A percentile compares a stretch with the other conserved stretches of the same genome.
Evolutionary conservation across 2,329 filamentous ascomycete genomes (phyloP).

Genomic region (Lachnellula suecica): DNA sequence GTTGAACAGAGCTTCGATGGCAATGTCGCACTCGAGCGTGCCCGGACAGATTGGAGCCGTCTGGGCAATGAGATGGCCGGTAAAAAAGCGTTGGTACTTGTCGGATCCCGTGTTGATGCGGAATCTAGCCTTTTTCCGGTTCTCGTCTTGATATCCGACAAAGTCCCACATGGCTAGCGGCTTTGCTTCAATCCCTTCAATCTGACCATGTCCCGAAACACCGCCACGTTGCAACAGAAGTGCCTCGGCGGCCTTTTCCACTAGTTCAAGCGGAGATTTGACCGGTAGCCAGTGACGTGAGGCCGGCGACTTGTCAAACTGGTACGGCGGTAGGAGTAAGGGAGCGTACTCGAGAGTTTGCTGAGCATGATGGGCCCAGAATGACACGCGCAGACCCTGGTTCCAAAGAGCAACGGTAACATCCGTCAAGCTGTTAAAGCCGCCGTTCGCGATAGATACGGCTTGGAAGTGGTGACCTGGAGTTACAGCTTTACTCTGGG

Average conservation of each 20-base stretch:
- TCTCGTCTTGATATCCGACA: conserved; percentile 28
- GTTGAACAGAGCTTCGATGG: not conserved
- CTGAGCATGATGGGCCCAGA: too few relatives aligned
- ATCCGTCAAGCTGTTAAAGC: not conserved
- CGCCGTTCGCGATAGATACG: not conserved
- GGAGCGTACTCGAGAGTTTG: too few relatives aligned
- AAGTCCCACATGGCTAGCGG: conserved; percentile 16
- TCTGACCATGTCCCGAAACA: too few relatives aligned
- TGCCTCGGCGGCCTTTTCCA: conserved; percentile 9
- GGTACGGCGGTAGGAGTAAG: too few relatives aligned
- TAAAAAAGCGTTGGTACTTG: conserved; percentile 36
- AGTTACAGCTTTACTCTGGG: not conserved
- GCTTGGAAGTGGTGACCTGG: not conserved
- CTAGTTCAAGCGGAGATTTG: not conserved
- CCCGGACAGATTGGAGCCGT: not conserved
- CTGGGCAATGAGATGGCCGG: conserved; percentile 37
- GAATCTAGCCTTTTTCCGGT: conserved; percentile 36
- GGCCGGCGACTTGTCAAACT: not conserved
- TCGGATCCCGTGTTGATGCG: conserved; percentile 38
- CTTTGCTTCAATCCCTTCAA: too few relatives aligned
- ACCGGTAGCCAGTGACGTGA: not conserved
- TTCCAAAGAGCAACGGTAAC: not conserved
- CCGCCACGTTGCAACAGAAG: too few relatives aligned
- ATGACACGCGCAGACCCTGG: not conserved
- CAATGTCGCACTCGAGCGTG: not conserved